Conservation (phyloP, 106 monocot genomes). For the Apostasia ramifera region DNA sequence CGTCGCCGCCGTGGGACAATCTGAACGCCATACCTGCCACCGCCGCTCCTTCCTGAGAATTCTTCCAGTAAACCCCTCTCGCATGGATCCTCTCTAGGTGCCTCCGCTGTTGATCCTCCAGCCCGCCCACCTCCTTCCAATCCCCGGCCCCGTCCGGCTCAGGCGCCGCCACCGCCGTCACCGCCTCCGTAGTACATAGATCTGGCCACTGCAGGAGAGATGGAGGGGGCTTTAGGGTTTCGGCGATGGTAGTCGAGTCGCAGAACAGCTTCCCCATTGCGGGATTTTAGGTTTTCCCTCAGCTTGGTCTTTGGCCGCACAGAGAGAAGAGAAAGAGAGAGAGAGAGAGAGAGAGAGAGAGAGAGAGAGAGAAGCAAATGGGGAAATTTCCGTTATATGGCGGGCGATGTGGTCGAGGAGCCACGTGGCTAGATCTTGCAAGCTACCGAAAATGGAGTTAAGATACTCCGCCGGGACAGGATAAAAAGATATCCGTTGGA, state of each 20-base stretch:
- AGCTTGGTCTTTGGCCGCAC: background rate
- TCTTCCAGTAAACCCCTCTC: constrained; percentile 22
- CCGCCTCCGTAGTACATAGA: background rate
- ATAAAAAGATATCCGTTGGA: constrained; percentile 8
- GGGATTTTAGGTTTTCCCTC: background rate
- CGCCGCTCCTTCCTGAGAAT: constrained; percentile 2
- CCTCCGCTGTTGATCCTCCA: constrained; percentile 23
- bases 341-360: constrained; percentile 7
- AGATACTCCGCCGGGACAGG: constrained; percentile 7
- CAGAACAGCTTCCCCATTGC: constrained; percentile 18
- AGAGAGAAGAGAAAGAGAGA: background rate
- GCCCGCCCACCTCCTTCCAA: constrained; percentile 15
- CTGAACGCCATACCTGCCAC: constrained; percentile 7
- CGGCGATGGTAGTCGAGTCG: constrained; percentile 14
- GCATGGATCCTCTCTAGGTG: constrained; percentile 14
- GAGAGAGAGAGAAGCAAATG: background rate
- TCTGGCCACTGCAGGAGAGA: constrained; percentile 13
- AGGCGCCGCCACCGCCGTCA: background rate
- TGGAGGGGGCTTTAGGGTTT: constrained; percentile 10
- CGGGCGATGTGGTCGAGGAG: background rate
- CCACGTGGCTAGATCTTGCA: constrained; percentile 4
- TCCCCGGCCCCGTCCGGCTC: constrained; percentile 7
- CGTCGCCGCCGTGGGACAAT: constrained; percentile 29
- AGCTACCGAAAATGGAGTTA: background rate
- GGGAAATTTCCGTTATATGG: constrained; percentile 8